A percentile compares a stretch with the other conserved stretches of the same genome.
phyloP scores from a whole-genome alignment of 2,329 filamentous ascomycete species.

The Ceratocystiopsis brevicomis region DNA sequence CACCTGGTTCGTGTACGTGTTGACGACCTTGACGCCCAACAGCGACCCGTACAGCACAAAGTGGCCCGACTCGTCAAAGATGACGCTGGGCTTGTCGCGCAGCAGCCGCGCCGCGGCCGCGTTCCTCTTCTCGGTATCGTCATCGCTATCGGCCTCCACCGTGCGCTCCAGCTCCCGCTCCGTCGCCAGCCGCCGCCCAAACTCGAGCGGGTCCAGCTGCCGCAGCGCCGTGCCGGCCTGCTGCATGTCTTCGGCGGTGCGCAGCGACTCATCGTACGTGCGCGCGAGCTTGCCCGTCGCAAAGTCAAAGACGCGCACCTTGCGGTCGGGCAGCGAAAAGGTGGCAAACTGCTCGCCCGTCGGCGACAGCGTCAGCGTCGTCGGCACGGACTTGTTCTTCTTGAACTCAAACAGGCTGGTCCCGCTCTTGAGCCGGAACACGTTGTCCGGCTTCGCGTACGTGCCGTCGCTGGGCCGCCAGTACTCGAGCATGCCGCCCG shows the following conservation, averaged over 20 bases:
- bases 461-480: conserved; percentile 57
- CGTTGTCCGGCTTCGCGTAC: conserved; percentile 79
- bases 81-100: conserved; percentile 58
- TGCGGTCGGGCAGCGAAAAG: conserved; percentile 82
- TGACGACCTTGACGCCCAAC: conserved; percentile 82
- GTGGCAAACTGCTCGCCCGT: conserved; percentile 72
- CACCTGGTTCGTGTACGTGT: conserved; percentile 83
- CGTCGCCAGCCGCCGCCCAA: conserved; percentile 68
- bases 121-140: no score
- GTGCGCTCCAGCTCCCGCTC: conserved; percentile 62
- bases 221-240: conserved; percentile 71
- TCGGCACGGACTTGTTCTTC: conserved; percentile 73
- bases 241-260: conserved; percentile 84
- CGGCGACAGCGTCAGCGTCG: conserved; percentile 68
- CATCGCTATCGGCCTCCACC: conserved; percentile 10
- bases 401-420: conserved; percentile 96
- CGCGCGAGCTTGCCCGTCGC: conserved; percentile 70
- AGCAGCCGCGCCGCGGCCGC: conserved; percentile 15
- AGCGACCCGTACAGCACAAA: conserved; percentile 92
- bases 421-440: conserved; percentile 84
- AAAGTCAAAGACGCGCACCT: conserved; percentile 88
- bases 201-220: conserved; percentile 77
- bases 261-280: conserved; percentile 86
- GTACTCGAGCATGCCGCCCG: conserved; percentile 89
- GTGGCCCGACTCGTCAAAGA: conserved; percentile 90